phyloP scores from a whole-genome alignment of 495 filamentous ascomycete species.

The Aspergillus steynii region DNA sequence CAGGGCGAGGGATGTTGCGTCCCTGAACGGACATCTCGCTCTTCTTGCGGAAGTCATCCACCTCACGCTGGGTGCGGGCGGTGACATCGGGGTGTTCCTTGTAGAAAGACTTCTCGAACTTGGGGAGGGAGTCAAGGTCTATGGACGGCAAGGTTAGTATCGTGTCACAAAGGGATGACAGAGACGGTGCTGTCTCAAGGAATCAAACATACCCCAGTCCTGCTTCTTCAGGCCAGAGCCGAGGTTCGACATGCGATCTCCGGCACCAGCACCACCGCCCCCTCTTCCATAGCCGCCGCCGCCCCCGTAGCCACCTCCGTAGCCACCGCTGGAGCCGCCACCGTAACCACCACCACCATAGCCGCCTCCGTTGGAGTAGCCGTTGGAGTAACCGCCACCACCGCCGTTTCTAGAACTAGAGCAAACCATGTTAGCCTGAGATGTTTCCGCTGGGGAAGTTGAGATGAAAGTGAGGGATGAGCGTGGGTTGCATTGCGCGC shows the following conservation, averaged over 20 bases:
- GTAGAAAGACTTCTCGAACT: conserved; percentile 99
- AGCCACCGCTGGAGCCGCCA: conserved; percentile 47
- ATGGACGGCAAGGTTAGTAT: conserved; percentile 28
- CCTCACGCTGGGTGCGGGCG: conserved; percentile 71
- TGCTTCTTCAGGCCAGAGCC: conserved; percentile 83
- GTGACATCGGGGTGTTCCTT: conserved; percentile 84
- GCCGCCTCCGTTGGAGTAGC: conserved; percentile 40
- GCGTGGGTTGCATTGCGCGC: not conserved
- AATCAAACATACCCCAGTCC: conserved; percentile 69
- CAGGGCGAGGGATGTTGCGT: conserved; percentile 79
- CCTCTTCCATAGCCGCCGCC: conserved; percentile 46
- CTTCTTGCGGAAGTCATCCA: conserved; percentile 81
- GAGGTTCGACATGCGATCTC: conserved; percentile 92
- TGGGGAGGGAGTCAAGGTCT: conserved; percentile 81
- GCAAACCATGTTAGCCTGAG: conserved; percentile 21
- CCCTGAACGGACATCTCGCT: conserved; percentile 80
- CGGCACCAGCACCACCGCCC: conserved; percentile 61
- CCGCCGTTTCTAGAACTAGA: conserved; percentile 45
- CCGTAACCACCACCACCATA: conserved; percentile 60
- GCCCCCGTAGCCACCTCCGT: conserved; percentile 51
- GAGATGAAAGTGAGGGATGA: not conserved
- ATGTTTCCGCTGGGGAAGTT: not conserved
- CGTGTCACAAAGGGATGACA: not conserved
- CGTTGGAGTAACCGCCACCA: conserved; percentile 50
- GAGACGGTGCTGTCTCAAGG: not conserved